phyloP scores from a whole-genome alignment of 805 yeast genomes.

The Huiozyma sinensis region DNA sequence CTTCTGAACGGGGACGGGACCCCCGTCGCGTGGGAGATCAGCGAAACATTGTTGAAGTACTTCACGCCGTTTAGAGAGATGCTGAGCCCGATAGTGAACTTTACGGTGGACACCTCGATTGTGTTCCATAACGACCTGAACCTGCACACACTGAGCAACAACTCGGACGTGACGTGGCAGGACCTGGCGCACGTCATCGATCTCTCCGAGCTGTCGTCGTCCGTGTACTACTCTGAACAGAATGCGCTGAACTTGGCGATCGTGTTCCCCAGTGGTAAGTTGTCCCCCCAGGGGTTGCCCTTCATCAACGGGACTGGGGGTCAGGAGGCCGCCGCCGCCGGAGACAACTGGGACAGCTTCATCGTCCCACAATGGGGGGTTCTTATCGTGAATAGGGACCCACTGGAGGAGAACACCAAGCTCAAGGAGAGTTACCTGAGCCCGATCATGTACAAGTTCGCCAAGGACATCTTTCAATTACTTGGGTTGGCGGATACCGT shows the following conservation, averaged over 20 bases:
- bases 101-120: slow-evolving; percentile 70
- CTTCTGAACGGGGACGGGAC: slow-evolving; percentile 60
- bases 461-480: slow-evolving; percentile 62
- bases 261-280: slow-evolving; percentile 27
- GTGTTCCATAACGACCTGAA: slow-evolving; percentile 43
- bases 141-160: slow-evolving; percentile 19
- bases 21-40: slow-evolving; percentile 67
- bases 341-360: slow-evolving; percentile 31
- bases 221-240: slow-evolving; percentile 48
- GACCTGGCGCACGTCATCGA: slow-evolving; percentile 72
- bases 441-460: slow-evolving; percentile 56
- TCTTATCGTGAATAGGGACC: slow-evolving; percentile 34
- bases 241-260: slow-evolving; percentile 57
- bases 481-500: slow-evolving; percentile 56
- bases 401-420: slow-evolving; percentile 18
- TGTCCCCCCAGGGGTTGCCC: slow-evolving; percentile 33
- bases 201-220: slow-evolving; percentile 57
- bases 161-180: slow-evolving; percentile 30
- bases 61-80: slow-evolving; percentile 47
- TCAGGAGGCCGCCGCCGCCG: background rate
- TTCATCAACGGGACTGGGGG: slow-evolving; percentile 5
- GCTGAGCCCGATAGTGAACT: slow-evolving; percentile 49
- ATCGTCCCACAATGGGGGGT: slow-evolving; percentile 84
- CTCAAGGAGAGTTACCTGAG: slow-evolving; percentile 37
- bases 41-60: slow-evolving; percentile 35